Conservation (phyloP, 805 yeast genomes). For the Metschnikowia continentalis region DNA sequence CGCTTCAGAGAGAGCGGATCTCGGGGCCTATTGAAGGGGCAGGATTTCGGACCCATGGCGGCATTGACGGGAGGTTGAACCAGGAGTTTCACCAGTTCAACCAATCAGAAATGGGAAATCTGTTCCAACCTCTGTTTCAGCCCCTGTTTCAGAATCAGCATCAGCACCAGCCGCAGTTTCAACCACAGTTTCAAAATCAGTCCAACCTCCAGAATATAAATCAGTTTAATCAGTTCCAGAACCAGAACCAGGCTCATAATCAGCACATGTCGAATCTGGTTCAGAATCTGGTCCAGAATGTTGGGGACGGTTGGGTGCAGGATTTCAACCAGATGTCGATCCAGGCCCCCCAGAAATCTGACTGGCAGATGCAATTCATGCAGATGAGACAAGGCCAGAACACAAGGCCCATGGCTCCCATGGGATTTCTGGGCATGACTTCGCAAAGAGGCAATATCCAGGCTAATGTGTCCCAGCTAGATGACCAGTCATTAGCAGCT, state of each 20-base stretch:
- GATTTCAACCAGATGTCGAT: constrained; percentile 15
- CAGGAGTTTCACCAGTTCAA: constrained; percentile 36
- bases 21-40: constrained; percentile 3
- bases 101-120: constrained; percentile 10
- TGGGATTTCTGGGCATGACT: not conserved
- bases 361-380: constrained; percentile 28
- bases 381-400: constrained; percentile 7
- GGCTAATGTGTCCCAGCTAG: constrained; percentile 16
- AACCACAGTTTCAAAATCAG: constrained; percentile 7
- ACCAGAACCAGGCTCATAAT: not conserved
- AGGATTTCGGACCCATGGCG: constrained; percentile 18
- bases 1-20: constrained; percentile 33
- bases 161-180: not conserved
- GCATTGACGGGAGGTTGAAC: constrained; percentile 33
- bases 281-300: constrained; percentile 4
- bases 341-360: constrained; percentile 10
- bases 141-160: not conserved
- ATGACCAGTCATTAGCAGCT: constrained; percentile 23
- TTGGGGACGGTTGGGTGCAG: constrained; percentile 13
- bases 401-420: not conserved
- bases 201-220: constrained; percentile 3
- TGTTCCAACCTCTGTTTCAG: constrained; percentile 3
- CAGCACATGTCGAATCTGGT: constrained; percentile 8
- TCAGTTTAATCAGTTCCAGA: not conserved
- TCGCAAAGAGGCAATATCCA: constrained; percentile 3